Base-by-base conservation (phyloP, 2,329 filamentous ascomycete genomes). In the Leptosphaerulina australis region DNA sequence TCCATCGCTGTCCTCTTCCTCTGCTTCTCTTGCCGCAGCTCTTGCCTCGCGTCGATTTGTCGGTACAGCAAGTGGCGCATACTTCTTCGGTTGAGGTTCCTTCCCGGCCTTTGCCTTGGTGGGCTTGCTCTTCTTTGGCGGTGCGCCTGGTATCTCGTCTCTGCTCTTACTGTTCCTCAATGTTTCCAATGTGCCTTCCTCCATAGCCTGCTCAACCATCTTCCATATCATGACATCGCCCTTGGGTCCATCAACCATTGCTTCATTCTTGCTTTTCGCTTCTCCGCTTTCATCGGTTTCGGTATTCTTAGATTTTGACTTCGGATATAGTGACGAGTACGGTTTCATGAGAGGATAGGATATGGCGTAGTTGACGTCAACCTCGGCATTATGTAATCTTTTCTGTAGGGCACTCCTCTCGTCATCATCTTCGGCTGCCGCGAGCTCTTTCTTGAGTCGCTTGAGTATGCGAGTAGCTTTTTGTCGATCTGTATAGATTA, bases 281-380 rank as follows among this genome's bases (percentile, higher is more conserved):
- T 46, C 60, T 45, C 56, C 44, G 53, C 65, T 57, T 12, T 56
- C 56, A 5, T 55, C 57, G 3, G 67, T 70, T 28, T 63, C 67
- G 31, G 50, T 35, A 4, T 59, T 37, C 44, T 36, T 50, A 31
- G 31, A 33, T 24, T 65, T 66, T 11, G 63, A 55, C 15, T 58
- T 68, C 4, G 72, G 69, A 55, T 80, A 87, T 2, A 87, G 68
- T 15, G 81, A 79, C 57, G 88, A 79, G 71, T 94, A 94, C 17
- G 81, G 77, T 69, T 89, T 84, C 62, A 86, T 78, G 34, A 88
- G 82, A 1, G 90, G 90, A 55, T 83, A 88, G 71, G 86, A 88
- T 44, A 83, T 80, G 1, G 88, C 84, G 67, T 94, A 94, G 61
- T 89, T 85, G 55, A 88, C 77, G 66, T 93, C 89, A 10, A 92